Evolutionary conservation across 495 filamentous ascomycete genomes (phyloP), one percentile per base, ranked within the genome.

Genomic region (Penicillium arizonense): DNA sequence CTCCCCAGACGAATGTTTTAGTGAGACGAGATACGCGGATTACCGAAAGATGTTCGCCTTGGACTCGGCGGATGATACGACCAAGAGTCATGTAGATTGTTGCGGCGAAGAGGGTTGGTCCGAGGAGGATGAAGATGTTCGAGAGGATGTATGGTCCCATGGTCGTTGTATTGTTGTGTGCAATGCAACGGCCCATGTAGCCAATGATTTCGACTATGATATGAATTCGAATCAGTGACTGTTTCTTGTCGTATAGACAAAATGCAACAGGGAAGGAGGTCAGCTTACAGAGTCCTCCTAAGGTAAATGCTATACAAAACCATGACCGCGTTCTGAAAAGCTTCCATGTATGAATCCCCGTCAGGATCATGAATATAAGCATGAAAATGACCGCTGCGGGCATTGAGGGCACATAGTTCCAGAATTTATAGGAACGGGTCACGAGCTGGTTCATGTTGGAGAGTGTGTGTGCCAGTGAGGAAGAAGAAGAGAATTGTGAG

Each of bases 51-150:
- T 53, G 11, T 26, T 78, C 76, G 18, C 62, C 77, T 12, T 71
- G 53, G 2, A 75, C 63, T 20, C 67, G 52, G 7, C 58, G 61
- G 34, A 80, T 75, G 10, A 79, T 18, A 6, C 77, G 69, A 0
- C 70, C 78, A 12, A 81, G 72, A 18, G 73, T 62, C 74, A 79
- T 81, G 59, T 80, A 80, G 14, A 81, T 71, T 0, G 77, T 76
- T 3, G 77, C 77, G 1, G 77, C 75, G 45, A 71, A 72, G 9
- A 78, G 58, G 3, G 68, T 71, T 9, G 51, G 53, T 1, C 57
- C 60, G 45, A 71, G 54, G 23, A 57, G 55, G 21, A 68, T 41
- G 50, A 70, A 61, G n/a, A 69, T 39, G n/a, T 58, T 55, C 39
- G 64, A 51, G n/a, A 71, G 42, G 9, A 64, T 49, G 41, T 64